These are phyloP conservation scores for Lactifluus subvellereus DNA, from an alignment of 768 basidiomycete species.

Conservation along the genomic window DNA sequence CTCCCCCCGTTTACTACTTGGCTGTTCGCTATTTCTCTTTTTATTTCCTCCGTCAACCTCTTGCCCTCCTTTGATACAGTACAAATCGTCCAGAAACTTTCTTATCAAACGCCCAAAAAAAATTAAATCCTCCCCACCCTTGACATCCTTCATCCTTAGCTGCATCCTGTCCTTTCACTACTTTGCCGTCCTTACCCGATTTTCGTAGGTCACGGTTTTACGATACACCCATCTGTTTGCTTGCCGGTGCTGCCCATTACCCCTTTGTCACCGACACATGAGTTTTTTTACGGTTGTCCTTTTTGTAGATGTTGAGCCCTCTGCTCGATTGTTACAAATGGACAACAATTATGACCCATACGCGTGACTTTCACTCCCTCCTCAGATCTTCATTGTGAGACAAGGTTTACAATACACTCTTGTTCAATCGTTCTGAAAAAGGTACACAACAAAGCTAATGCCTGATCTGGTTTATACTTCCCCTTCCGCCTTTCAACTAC, in stretches of 20 bases:
- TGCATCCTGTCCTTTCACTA: constrained; percentile 20
- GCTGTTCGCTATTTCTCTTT: constrained; percentile 8
- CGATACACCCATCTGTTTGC: constrained; percentile 12
- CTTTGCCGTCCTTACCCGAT: constrained; percentile 25
- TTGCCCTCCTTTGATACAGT: constrained; percentile 14
- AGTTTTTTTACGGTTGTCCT: constrained; percentile 9
- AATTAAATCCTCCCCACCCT: constrained; percentile 10
- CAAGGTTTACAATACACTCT: neutral
- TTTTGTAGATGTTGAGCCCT: constrained; percentile 8
- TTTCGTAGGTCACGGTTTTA: constrained; percentile 11
- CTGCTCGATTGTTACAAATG: constrained; percentile 9
- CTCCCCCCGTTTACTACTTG: constrained; percentile 6
- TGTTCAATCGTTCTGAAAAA: neutral
- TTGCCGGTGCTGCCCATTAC: neutral
- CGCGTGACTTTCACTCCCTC: neutral
- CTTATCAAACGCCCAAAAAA: constrained; percentile 5
- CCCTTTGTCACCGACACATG: constrained; percentile 8
- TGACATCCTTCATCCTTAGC: constrained; percentile 10
- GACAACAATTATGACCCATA: constrained; percentile 21
- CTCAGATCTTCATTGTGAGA: neutral
- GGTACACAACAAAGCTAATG: constrained; percentile 13
- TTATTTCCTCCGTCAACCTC: constrained; percentile 1
- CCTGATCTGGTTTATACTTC: neutral
- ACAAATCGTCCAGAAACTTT: neutral
- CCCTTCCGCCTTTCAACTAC: constrained; percentile 30